Evolutionary conservation across 1,284 basidiomycete species (phyloP).

Genomic region (Moesziomyces sp.): DNA sequence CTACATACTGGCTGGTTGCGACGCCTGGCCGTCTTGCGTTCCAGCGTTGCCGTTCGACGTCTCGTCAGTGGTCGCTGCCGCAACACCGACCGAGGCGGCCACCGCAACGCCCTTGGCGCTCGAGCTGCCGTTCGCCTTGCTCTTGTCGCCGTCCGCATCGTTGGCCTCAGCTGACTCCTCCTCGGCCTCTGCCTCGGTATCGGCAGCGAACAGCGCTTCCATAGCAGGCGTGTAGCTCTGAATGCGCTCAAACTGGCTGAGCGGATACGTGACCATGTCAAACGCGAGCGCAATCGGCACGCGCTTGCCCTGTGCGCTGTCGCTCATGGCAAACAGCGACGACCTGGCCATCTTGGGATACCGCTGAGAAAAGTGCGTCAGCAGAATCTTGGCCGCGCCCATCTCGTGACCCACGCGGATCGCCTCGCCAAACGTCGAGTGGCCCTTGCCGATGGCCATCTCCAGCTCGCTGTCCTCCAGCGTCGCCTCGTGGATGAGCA

Average conservation of each 20-base stretch:
- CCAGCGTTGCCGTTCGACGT: not conserved
- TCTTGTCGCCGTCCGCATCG: not conserved
- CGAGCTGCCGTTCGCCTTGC: constrained; percentile 4
- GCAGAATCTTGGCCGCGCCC: constrained; percentile 81
- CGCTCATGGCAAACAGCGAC: constrained; percentile 22
- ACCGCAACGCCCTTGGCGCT: constrained; percentile 4
- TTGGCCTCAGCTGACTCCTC: constrained; percentile 9
- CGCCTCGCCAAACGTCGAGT: constrained; percentile 89
- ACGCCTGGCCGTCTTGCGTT: not conserved
- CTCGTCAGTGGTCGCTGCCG: constrained; percentile 1
- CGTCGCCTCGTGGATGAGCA: constrained; percentile 94
- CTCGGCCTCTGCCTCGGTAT: constrained; percentile 73
- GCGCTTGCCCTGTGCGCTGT: constrained; percentile 2
- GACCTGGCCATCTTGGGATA: constrained; percentile 84
- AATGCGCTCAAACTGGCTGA: constrained; percentile 85
- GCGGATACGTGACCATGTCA: constrained; percentile 79
- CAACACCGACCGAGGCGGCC: constrained; percentile 8
- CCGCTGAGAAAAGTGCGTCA: constrained; percentile 94
- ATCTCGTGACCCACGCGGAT: constrained; percentile 79
- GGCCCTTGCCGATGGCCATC: constrained; percentile 80
- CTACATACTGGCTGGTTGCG: constrained; percentile 22
- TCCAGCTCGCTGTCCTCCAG: constrained; percentile 77
- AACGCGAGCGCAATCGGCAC: constrained; percentile 77
- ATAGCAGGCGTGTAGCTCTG: constrained; percentile 78
- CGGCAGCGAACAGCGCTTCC: constrained; percentile 75